Evolutionary conservation across 2,329 filamentous ascomycete species (phyloP).

Genomic region (Annulohypoxylon truncatum): DNA sequence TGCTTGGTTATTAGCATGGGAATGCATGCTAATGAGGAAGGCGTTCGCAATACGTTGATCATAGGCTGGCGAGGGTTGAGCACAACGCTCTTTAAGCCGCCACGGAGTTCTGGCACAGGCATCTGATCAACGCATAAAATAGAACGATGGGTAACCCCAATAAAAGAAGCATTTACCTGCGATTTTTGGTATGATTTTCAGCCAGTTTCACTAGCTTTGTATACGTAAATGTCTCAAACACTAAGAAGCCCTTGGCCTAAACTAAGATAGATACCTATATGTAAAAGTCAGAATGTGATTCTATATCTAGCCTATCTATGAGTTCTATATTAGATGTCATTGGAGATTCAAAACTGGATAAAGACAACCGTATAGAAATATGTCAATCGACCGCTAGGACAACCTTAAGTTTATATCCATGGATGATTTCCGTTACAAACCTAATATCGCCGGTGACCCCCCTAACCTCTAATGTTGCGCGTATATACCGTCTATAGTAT

Average conservation of each 20-base stretch:
- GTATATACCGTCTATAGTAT: not conserved
- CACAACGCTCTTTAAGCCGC: not conserved
- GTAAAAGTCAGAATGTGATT: not conserved
- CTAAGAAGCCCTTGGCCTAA: not conserved
- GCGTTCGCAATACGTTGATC: not conserved
- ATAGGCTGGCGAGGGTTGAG: not conserved
- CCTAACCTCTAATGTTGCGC: not conserved
- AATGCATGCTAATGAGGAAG: not conserved
- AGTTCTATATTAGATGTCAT: not conserved
- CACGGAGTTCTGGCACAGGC: not conserved
- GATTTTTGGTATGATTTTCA: not conserved
- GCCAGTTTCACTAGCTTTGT: not conserved
- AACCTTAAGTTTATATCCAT: not conserved
- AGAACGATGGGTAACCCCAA: not conserved
- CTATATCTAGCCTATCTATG: not conserved
- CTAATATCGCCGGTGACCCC: not conserved
- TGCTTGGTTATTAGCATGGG: not conserved
- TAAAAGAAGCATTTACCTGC: not conserved
- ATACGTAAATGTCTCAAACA: not conserved
- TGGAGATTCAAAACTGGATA: not conserved
- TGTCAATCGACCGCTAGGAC: not conserved
- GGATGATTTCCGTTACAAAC: conserved; percentile 3
- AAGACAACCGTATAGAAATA: not conserved
- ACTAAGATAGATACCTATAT: not conserved
- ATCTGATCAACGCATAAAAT: not conserved